These are phyloP conservation scores for Citrus unshiu DNA, from an alignment of 345 rosid species.

Conservation along the genomic window DNA sequence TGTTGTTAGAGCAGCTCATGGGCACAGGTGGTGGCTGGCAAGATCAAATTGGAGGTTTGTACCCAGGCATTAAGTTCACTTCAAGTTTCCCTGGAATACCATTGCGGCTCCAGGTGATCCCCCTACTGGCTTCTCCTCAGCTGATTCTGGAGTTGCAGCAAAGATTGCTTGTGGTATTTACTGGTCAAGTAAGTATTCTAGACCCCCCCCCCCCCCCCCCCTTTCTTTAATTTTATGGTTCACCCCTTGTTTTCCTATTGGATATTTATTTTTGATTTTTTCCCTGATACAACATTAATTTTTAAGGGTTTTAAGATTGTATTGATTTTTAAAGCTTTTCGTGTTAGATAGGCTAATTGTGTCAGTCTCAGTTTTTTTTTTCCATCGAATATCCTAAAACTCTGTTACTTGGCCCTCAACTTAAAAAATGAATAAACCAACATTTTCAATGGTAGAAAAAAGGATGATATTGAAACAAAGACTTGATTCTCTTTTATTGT, in stretches of 20 bases:
- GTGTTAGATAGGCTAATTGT: neutral
- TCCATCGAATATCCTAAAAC: neutral
- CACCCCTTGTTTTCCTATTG: neutral
- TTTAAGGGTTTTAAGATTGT: neutral
- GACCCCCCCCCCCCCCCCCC: too few relatives aligned
- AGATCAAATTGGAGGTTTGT: constrained; percentile 93
- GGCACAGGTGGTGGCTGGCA: constrained; percentile 99
- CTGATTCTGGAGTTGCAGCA: constrained; percentile 64
- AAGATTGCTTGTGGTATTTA: constrained; percentile 82
- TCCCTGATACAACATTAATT: neutral
- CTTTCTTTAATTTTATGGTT: too few relatives aligned
- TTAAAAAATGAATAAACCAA: neutral
- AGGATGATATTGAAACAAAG: neutral
- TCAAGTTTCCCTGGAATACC: constrained; percentile 91
- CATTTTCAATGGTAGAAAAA: neutral
- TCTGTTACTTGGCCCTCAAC: neutral
- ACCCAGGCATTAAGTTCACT: constrained; percentile 87
- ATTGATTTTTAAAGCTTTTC: neutral
- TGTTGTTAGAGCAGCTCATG: constrained; percentile 94
- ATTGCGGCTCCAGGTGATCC: constrained; percentile 80
- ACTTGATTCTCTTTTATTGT: neutral
- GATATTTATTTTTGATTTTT: neutral
- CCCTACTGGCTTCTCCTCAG: constrained; percentile 63
- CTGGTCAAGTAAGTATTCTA: constrained; percentile 75
- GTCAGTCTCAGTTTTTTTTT: neutral